Base-by-base conservation (phyloP, 805 yeast genomes). In the Pichia membranifaciens region DNA sequence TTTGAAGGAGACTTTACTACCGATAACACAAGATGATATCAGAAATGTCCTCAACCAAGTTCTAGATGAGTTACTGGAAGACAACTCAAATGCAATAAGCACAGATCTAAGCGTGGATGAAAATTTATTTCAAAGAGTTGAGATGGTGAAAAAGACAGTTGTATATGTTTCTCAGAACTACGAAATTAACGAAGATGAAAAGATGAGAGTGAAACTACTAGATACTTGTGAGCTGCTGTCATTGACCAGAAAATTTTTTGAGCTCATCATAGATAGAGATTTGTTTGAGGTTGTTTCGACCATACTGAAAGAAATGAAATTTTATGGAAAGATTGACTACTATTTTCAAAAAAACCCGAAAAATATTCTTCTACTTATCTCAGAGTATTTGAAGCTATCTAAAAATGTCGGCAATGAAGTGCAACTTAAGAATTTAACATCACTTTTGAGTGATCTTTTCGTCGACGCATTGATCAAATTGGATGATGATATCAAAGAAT, bases 61-160 rank as follows among this genome's bases (percentile, higher is more conserved):
- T 3, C 66, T 78, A 2, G 57, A 68, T 13, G 90, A 84, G 50
- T 73, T 90, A 9, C 58, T 84, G 28, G 58, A 65, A 17, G 78
- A 87, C 4, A 66, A 67, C 1, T 79, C 87, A 0, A 64, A 69
- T 53, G 66, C 83, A 17, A 81, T 87, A 37, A 64, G 75, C 10
- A 22, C 23, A 10, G 29, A 17, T 16, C 41, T 81, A 1, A 72
- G 82, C 2, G 55, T 81, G 10, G 69, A 66, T 8, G 75, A 73
- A 16, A 82, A 78, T 48, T 67, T 87, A 33, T 64, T 61, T 4
- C 62, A 74, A 45, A 75, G 95, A 44, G 63, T 71, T 3, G 57
- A 65, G 5, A 28, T 54, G 0, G 23, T 58, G 17, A 42, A 32
- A 22, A 58, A 55, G 7, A 51, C 65, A 9, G 51, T 57, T 13